Evolutionary conservation across 192 early-diverging fungal species (phyloP), one percentile per base, ranked within the genome.

Genomic region (Backusella circina): DNA sequence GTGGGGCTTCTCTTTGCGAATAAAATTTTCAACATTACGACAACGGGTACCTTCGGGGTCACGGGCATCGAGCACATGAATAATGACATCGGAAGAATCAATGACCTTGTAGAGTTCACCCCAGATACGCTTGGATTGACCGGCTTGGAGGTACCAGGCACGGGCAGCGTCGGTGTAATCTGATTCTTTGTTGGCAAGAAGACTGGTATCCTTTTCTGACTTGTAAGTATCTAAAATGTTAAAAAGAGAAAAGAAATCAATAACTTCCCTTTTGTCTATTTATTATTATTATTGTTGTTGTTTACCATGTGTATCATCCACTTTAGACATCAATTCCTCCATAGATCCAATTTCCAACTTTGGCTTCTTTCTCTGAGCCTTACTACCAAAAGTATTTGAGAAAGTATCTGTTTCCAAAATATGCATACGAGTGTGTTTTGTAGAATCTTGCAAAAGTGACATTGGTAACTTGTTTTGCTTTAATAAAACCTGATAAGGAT

Each of bases 31-130:
- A 7, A 99, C 96, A 70, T 92, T 94, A 7, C 83, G 85, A 86
- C 98, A 99, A 32, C 96, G 92, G 9, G 98, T 99, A 71, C 97
- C 98, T 66, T 93, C 88, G 36, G 98, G 98, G 80, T 99, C 96
- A 70, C 98, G 90, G n/a, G 98, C 96, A 88, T 99, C 98, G 75
- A 99, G 79, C 5, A 99, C 98, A 73, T 98, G 97, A 72, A 98
- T 92, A 54, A 99, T 90, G 31, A 95, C 91, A 84, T 99, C 97
- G 0, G 96, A 97, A 16, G 95, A 97, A 83, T 98, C 97, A 61
- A 99, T 91, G 38, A 98, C 95, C 87, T 99, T 99, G 89, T 99
- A 98, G 44, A 99, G 85, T 83, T 99, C 98, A 84, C 93, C 93
- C 98, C 98, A 99, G 72, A 99, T 99, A 79, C 98, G 92, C 82